Conservation (phyloP, 1,139 yeast genomes). For the Geotrichum cucujoidarum region DNA sequence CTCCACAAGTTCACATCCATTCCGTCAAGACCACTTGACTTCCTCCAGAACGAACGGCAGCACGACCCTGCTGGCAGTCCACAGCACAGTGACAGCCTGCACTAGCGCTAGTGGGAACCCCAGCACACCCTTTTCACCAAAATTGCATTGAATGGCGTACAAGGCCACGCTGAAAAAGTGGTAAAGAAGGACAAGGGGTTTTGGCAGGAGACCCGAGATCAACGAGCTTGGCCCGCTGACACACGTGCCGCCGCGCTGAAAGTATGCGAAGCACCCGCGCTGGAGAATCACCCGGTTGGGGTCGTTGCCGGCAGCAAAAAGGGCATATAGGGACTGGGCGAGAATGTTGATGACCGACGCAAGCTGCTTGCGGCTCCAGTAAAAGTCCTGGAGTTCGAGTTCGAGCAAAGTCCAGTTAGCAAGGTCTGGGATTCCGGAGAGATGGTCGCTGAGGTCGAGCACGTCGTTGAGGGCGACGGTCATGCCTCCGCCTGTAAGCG, state of each 20-base stretch:
- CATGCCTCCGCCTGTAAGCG: constrained; percentile 99
- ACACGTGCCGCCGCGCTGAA: constrained; percentile 77
- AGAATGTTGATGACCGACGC: constrained; percentile 85
- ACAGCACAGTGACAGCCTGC: constrained; percentile 63
- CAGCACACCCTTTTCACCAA: constrained; percentile 56
- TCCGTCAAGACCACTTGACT: constrained; percentile 25
- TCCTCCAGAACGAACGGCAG: constrained; percentile 30
- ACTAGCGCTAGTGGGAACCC: constrained; percentile 70
- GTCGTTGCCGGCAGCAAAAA: constrained; percentile 77
- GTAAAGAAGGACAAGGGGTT: constrained; percentile 66
- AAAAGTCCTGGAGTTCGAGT: constrained; percentile 66
- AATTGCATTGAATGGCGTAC: constrained; percentile 69
- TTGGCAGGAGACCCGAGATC: constrained; percentile 74
- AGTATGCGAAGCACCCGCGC: constrained; percentile 83
- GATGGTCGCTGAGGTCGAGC: constrained; percentile 54
- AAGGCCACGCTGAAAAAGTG: constrained; percentile 91
- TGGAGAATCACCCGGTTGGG: constrained; percentile 64
- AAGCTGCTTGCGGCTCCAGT: constrained; percentile 66
- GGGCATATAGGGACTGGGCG: constrained; percentile 81
- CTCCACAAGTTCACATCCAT: too few species aligned
- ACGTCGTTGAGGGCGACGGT: constrained; percentile 94
- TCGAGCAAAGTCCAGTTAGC: constrained; percentile 46
- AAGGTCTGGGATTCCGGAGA: constrained; percentile 37
- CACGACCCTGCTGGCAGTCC: constrained; percentile 73
- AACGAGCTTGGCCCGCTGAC: constrained; percentile 76